Conservation (phyloP, 805 yeast species). For the Zygotorulaspora chibaensis region DNA sequence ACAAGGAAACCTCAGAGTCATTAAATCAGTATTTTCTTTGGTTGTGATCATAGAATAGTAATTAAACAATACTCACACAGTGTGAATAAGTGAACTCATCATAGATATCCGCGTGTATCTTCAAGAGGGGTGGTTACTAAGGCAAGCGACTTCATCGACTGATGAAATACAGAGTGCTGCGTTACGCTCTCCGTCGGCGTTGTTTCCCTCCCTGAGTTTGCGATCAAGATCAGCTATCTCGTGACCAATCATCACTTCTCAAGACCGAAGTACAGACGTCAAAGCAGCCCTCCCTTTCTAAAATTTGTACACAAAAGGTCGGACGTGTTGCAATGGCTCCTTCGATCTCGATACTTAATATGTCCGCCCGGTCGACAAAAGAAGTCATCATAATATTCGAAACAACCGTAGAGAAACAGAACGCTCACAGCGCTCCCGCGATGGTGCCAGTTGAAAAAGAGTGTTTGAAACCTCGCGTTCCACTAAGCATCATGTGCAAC, state of each 20-base stretch:
- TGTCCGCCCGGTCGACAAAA: slow-evolving; percentile 50
- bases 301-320: slow-evolving; percentile 38
- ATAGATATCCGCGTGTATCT: slow-evolving; percentile 2
- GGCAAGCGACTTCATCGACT: background rate
- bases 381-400: slow-evolving; percentile 32
- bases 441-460: background rate
- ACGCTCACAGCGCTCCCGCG: too few relatives aligned
- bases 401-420: too few relatives aligned
- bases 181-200: too few relatives aligned
- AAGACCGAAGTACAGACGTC: slow-evolving; percentile 17
- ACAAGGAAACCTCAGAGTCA: slow-evolving; percentile 33
- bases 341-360: slow-evolving; percentile 33
- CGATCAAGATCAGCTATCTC: slow-evolving; percentile 34
- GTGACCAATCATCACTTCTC: slow-evolving; percentile 41
- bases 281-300: slow-evolving; percentile 28
- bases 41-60: slow-evolving; percentile 34
- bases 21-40: slow-evolving; percentile 38
- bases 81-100: slow-evolving; percentile 34
- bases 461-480: background rate
- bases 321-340: slow-evolving; percentile 22
- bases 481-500: background rate
- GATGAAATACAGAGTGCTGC: background rate
- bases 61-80: slow-evolving; percentile 36
- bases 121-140: background rate
- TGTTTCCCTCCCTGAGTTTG: background rate